Conservation (phyloP, 164 flowering plant species). For the Dillenia suffruticosa region DNA sequence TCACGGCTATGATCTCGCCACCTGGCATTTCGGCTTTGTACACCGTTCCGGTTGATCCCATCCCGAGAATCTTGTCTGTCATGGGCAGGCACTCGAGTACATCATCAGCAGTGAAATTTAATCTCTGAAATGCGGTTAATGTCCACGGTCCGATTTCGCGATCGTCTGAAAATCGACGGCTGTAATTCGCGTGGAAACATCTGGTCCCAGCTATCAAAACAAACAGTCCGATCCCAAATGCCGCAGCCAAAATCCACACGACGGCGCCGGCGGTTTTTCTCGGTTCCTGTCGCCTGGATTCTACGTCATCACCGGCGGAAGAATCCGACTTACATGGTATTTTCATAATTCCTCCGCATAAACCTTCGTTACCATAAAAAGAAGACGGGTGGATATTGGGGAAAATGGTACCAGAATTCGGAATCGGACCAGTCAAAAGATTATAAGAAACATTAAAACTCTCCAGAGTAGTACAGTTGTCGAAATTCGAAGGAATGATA, state of each 20-base stretch:
- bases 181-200: constrained; percentile 47
- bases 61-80: constrained; percentile 73
- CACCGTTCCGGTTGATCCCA: constrained; percentile 90
- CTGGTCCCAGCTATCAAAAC: constrained; percentile 57
- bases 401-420: constrained; percentile 53
- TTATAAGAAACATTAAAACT: constrained; percentile 82
- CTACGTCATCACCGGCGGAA: constrained; percentile 8
- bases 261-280: constrained; percentile 60
- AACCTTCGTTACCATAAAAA: constrained; percentile 64
- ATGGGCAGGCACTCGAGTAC: constrained; percentile 60
- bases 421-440: constrained; percentile 64
- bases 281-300: constrained; percentile 22
- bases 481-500: constrained; percentile 65
- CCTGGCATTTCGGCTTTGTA: constrained; percentile 90
- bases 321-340: constrained; percentile 43
- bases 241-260: constrained; percentile 82
- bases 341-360: constrained; percentile 54
- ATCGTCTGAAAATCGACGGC: constrained; percentile 17
- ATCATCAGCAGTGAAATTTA: constrained; percentile 86
- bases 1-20: constrained; percentile 94
- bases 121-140: constrained; percentile 83
- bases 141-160: constrained; percentile 64
- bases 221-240: constrained; percentile 63
- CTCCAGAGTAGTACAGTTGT: constrained; percentile 60
- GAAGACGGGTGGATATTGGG: constrained; percentile 72